Base-by-base conservation (phyloP, 1,139 yeast species). In the Suhomyces kunorum region DNA sequence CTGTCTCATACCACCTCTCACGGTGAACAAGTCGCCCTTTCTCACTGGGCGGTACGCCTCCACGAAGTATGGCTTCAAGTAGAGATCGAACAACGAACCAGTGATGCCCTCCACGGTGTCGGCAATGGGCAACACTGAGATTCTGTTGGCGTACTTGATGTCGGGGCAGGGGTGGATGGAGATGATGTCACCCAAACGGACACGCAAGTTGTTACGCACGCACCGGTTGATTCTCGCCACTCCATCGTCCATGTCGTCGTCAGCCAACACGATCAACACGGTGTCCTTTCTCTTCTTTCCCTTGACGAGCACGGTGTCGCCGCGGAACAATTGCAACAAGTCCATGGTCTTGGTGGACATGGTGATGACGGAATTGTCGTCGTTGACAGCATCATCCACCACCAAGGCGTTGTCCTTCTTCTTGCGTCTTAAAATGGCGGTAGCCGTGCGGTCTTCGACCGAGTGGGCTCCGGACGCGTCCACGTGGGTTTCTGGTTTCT, bases 21-120 rank as follows among this genome's bases (percentile, higher is more conserved):
- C 98, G 31, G 94, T 83, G 70, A 92, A 92, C 55, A 87, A 85
- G 61, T 92, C 99, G 50, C 98, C 98, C 64, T 90, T 92, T 67
- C 98, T 83, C 36, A 94, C 97, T 1, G 99, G 99, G 68, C 99
- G 83, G 71, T 92, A 92, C 42, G 98, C 98, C 70, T 92, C 99
- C 42, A 92, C 97, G 63, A 94, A 92, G 72, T 92, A 92, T 36
- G 99, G 99, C 72, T 92, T 92, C 66, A 92, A 79, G 72, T 84
- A 92, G 31, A 92, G 96, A 58, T 92, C 99, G 56, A 92, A 92
- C 55, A 92, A 75, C n/a, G 96, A 88, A 45, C 99, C 98, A 22
- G 98, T 92, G 49, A 92, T 77, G 48, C 99, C 99, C 71, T 92
- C 99, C 52, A 92, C 92, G 39, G 98, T 90, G 61, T 92, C 99